phyloP scores from a whole-genome alignment of 139 green algal species.

The Tetradesmus lagerheimii region DNA sequence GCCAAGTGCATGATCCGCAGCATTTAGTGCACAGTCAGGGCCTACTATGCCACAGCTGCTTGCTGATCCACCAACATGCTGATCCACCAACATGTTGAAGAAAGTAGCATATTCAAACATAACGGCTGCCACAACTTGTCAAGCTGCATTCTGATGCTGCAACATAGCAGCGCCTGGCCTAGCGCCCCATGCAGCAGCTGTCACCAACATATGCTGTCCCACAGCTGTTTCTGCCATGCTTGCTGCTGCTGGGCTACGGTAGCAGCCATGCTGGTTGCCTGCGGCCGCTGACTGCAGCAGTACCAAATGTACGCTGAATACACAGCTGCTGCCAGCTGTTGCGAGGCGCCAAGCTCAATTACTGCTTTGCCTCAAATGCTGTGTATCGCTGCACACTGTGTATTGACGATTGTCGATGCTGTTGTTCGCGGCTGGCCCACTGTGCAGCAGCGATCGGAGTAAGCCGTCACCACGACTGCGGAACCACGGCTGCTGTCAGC shows the following conservation, averaged over 20 bases:
- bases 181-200: too few species aligned
- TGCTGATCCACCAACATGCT: not conserved
- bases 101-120: not conserved
- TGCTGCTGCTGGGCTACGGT: constrained; percentile 5
- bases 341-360: too few species aligned
- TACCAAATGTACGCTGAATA: too few species aligned
- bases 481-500: not conserved
- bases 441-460: too few species aligned
- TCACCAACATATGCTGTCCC: not conserved
- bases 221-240: not conserved
- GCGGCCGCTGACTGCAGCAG: not conserved
- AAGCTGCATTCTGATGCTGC: not conserved
- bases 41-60: not conserved
- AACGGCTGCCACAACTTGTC: too few species aligned
- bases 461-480: not conserved
- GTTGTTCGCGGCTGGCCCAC: too few species aligned
- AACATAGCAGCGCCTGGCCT: not conserved
- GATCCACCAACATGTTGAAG: too few species aligned
- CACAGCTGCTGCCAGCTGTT: too few species aligned
- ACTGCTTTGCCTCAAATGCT: too few species aligned
- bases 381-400: too few species aligned
- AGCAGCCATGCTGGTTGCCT: not conserved
- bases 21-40: too few species aligned
- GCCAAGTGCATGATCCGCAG: not conserved
- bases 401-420: too few species aligned